These are phyloP conservation scores for carrot (Daucus carota) DNA, from an alignment of 129 eudicot species.

Conservation along the genomic window DH1_v3.0 NC_030385.2:41099501-41100000, in stretches of 20 bases:
- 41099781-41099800: slow-evolving; percentile 95
- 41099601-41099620: neutral
- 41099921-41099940: neutral
- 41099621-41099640: too few relatives aligned
- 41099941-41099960: too few relatives aligned
- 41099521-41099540: slow-evolving; percentile 78
- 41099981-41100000: slow-evolving; percentile 87
- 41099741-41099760: slow-evolving; percentile 89
- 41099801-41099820: slow-evolving; percentile 89
- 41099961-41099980: slow-evolving; percentile 39
- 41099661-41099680: too few relatives aligned
- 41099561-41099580: neutral
- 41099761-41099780: slow-evolving; percentile 84
- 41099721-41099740: slow-evolving; percentile 74
- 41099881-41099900: too few relatives aligned
- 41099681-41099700: neutral
- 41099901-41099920: too few relatives aligned
- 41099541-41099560: slow-evolving; percentile 66
- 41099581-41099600: neutral
- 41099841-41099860: too few relatives aligned
- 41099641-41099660: too few relatives aligned
- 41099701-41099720: slow-evolving; percentile 24
- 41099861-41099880: too few relatives aligned
- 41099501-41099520: slow-evolving; percentile 82
- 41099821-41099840: neutral